Conservation (phyloP, 345 rosid genomes). For the Gynandropsis gynandra region DNA sequence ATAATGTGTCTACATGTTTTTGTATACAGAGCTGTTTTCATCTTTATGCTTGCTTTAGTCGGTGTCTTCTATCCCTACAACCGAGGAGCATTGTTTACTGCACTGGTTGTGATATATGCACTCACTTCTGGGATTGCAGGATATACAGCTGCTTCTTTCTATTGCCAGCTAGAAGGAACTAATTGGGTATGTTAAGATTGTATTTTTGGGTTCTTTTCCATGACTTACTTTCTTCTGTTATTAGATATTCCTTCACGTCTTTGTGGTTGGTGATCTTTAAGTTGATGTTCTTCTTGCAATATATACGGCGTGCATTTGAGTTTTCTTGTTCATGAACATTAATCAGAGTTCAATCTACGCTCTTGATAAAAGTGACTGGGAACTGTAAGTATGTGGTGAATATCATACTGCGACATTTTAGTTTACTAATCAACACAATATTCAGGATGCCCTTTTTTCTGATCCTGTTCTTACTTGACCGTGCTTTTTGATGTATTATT, state of each 20-base stretch:
- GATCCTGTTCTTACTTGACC: conserved; percentile 4
- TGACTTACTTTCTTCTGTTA: not conserved
- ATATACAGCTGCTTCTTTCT: conserved; percentile 46
- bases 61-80: conserved; percentile 59
- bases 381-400: too few relatives aligned
- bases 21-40: conserved; percentile 36
- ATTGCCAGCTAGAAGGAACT: conserved; percentile 49
- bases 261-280: too few relatives aligned
- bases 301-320: too few relatives aligned
- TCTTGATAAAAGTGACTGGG: too few relatives aligned
- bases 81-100: conserved; percentile 50
- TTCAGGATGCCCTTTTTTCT: too few relatives aligned
- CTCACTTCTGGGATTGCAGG: conserved; percentile 58
- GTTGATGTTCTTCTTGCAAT: too few relatives aligned
- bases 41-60: conserved; percentile 46
- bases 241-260: not conserved
- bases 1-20: not conserved
- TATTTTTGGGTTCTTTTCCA: not conserved
- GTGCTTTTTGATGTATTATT: not conserved
- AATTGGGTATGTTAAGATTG: conserved; percentile 33
- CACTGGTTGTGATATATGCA: conserved; percentile 54
- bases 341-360: too few relatives aligned
- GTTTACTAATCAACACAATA: too few relatives aligned
- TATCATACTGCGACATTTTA: too few relatives aligned
- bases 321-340: too few relatives aligned